Evolutionary conservation across 2,329 filamentous ascomycete species (phyloP), one percentile per base, ranked within the genome.

Genomic region (Aureobasidium leucospermi): DNA sequence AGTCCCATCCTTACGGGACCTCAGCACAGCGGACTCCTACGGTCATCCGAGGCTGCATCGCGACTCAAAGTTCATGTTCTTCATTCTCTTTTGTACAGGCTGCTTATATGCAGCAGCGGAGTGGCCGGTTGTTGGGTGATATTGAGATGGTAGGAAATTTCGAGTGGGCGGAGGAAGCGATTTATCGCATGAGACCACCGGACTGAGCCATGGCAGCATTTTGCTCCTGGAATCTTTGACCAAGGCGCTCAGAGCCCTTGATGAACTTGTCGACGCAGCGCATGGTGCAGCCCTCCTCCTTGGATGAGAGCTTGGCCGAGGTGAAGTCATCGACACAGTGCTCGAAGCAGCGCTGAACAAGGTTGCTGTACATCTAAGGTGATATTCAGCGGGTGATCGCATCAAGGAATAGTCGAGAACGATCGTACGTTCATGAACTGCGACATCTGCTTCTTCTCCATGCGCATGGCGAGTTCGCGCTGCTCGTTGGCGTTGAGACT

Each of bases 241-340:
- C 90, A 68, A 99, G 81, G 62, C 94, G 87, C 76, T 94, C 90
- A 65, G 90, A 90, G 64, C 87, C 87, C 75, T 95, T 94, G 81
- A 97, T 87, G 76, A 90, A 90, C 81, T 99, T 99, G 77, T 94
- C 88, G 63, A 97, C 92, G 77, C 94, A 99, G 69, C 91, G 89
- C 78, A 90, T 86, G 70, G 97, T 86, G 79, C 94, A 99, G 74
- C 89, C 87, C 71, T 89, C 88, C 79, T 99, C 94, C 73, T 90
- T 87, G 66, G 86, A 83, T 64, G 89, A 87, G 66, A 99, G 85
- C 51, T 90, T 89, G 80, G 97, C 97, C 78, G 91, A 96, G 71
- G 92, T 96, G 84, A 99, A 99, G 81, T 97, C 92, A 76, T 92
- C 93, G 77, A 99, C 85, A 81, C 94, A 99, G 76, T 94, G 88